Evolutionary conservation across 352 stramenopile species (phyloP).

Genomic region (Globisporangium emineosum): DNA sequence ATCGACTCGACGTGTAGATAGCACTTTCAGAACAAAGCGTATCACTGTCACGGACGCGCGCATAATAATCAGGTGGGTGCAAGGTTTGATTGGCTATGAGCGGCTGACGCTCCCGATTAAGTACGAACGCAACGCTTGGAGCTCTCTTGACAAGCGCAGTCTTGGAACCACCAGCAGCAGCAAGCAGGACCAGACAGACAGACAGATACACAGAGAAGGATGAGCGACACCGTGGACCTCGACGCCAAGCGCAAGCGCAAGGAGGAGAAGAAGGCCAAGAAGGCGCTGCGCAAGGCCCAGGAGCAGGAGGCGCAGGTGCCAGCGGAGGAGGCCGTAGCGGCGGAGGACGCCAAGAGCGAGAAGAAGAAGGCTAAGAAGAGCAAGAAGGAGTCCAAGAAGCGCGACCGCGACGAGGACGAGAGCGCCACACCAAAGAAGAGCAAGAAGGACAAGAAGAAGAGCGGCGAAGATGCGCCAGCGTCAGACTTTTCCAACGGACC

Average conservation of each 20-base stretch:
- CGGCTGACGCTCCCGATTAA: slow-evolving; percentile 10
- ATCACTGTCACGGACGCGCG: slow-evolving; percentile 10
- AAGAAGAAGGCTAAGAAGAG: slow-evolving; percentile 38
- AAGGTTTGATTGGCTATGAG: slow-evolving; percentile 15
- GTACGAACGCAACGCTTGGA: slow-evolving; percentile 18
- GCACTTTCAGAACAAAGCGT: not conserved
- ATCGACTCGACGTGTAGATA: not conserved
- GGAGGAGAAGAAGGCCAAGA: slow-evolving; percentile 35
- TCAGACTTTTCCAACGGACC: slow-evolving; percentile 66
- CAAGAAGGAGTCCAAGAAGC: slow-evolving; percentile 45
- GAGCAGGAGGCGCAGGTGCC: slow-evolving; percentile 32
- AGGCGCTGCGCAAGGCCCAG: slow-evolving; percentile 38
- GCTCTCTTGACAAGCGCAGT: slow-evolving; percentile 8
- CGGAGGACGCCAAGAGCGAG: slow-evolving; percentile 13
- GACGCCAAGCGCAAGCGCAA: slow-evolving; percentile 34
- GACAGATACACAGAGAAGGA: slow-evolving; percentile 6
- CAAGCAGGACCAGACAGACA: not conserved
- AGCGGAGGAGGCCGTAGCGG: slow-evolving; percentile 23
- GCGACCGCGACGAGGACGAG: slow-evolving; percentile 27
- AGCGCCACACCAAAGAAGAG: slow-evolving; percentile 21
- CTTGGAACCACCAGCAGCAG: slow-evolving; percentile 2
- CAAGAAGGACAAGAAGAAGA: slow-evolving; percentile 55
- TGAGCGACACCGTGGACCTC: slow-evolving; percentile 16
- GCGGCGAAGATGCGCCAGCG: slow-evolving; percentile 15
- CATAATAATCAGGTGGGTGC: slow-evolving; percentile 10